Evolutionary conservation across 768 basidiomycete species (phyloP), one percentile per base, ranked within the genome.

Genomic region (Termitomyces sp.): DNA sequence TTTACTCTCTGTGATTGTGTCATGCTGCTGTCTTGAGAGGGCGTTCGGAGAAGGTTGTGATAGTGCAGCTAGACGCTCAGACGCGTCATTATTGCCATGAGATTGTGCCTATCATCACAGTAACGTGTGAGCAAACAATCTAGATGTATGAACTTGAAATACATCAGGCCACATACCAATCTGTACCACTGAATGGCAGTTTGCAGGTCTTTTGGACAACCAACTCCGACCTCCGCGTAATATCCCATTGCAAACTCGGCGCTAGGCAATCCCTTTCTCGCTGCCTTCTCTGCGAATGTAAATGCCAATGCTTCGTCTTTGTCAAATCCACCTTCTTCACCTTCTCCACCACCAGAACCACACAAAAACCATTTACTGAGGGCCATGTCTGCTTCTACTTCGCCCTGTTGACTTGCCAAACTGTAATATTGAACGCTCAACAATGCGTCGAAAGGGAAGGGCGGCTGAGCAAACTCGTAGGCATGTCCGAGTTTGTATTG

Each of bases 211-310:
- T 81, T 84, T 10, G 67, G 50, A 0, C 87, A 84, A 0, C 93
- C 94, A 6, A 98, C 88, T 2, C 96, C 96, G 1, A 98, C 90
- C 70, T 98, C 95, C 38, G 80, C 80, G 68, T 96, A 98, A 68
- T 98, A 98, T 1, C 95, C 96, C 83, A 98, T 87, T 0, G 94
- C 96, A 69, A 98, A 98, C 69, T 94, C 90, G 0, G 92, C 96
- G 56, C 81, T 86, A 0, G 90, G 79, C 45, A 96, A 73, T 0
- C 86, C 88, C 64, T 86, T 89, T 48, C 75, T 68, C 0, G 88
- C 87, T 0, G 90, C 88, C 72, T 96, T 95, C 61, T 92, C 87
- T 0, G 96, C 96, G 72, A 96, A 98, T 0, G 87, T 90, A 62
- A 83, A 83, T 2, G 96, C 94, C 3, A 98, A 79, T 1, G 69